Evolutionary conservation across 208 protist genomes (phyloP), one percentile per base, ranked within the genome.

Genomic region (Trypanosoma lewisi): DNA sequence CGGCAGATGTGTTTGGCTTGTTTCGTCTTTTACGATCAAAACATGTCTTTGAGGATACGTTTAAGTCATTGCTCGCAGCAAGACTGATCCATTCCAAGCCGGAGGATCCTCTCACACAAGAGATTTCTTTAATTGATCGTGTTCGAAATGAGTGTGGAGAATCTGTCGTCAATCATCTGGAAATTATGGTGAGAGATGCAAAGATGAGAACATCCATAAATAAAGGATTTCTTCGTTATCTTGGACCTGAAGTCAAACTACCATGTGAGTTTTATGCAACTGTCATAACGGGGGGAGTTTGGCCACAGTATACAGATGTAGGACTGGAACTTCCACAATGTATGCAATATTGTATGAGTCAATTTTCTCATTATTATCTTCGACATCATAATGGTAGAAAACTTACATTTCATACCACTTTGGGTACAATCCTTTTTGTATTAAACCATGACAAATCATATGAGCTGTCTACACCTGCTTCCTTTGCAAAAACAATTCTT

Each of bases 171-270:
- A 86, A 81, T 59, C 73, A 82, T 21, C 60, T 92, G 39, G 78
- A 91, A 37, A 77, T 76, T 49, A 91, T 95, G 85, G 66, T 93
- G 0, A 75, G 74, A 47, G 87, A 93, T 54, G 64, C 73, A 34
- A 69, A 73, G 17, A 74, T 62, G 54, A 21, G 62, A 28, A 41
- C 4, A 9, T 44, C 56, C 17, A 59, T 75, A 17, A 69, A 75
- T 25, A 59, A 53, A 31, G 61, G 39, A 14, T 69, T 75, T 68
- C 4, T 44, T 51, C 28, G 44, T 41, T 56, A 4, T 48, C 36
- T 69, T 63, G 33, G 27, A 2, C 23, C 52, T 27, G 21, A n/a
- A 4, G 36, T 2, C 19, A 25, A 72, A 9, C 58, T 87, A 23
- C 83, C 82, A 25, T 42, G 89, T 9, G 61, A 80, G 21, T 89